Evolutionary conservation across 2,329 filamentous ascomycete genomes (phyloP), one percentile per base, ranked within the genome.

Genomic region (Neoarthrinium moseri): DNA sequence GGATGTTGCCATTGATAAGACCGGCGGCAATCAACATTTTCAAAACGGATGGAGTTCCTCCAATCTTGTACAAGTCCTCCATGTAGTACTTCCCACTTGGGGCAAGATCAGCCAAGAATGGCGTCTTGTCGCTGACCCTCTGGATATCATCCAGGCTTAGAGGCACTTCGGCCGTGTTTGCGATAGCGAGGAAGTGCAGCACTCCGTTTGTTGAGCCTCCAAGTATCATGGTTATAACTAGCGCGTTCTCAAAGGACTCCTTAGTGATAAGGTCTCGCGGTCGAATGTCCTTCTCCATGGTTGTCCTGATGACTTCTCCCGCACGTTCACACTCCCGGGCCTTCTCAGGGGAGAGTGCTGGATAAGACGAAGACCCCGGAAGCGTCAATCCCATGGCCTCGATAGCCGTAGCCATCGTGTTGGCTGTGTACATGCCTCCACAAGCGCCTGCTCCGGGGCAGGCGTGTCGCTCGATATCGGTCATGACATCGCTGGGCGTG

Each of bases 181-280:
- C 91, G 86, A 96, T 95, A 56, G 91, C 91, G 38, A 96, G 80
- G 61, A 95, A 85, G 65, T 96, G 91, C 45, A 96, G 77, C 3
- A 95, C 88, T 26, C 87, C 88, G 64, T 96, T 96, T 45, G 91
- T 96, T 41, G 84, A 90, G 43, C 91, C 91, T 43, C 91, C 91
- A n/a, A 96, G 77, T 3, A 89, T 86, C 88, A 95, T 95, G 64
- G 90, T 94, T 66, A 95, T 82, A 1, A 92, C 87, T 17, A 96
- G 75, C 1, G 91, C 91, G 61, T 96, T 96, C 64, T 95, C 89
- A 50, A 96, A 92, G 0, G 88, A 82, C 1, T 78, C 78, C 53
- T 87, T 88, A 4, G 88, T 95, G 56, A 96, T 73, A 24, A 95
- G 78, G 58, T 94, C 86, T 17, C 84, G 79, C 0, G 91, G 90